Conservation (phyloP, 495 filamentous ascomycete genomes). For the Podospora fimiseda region DNA sequence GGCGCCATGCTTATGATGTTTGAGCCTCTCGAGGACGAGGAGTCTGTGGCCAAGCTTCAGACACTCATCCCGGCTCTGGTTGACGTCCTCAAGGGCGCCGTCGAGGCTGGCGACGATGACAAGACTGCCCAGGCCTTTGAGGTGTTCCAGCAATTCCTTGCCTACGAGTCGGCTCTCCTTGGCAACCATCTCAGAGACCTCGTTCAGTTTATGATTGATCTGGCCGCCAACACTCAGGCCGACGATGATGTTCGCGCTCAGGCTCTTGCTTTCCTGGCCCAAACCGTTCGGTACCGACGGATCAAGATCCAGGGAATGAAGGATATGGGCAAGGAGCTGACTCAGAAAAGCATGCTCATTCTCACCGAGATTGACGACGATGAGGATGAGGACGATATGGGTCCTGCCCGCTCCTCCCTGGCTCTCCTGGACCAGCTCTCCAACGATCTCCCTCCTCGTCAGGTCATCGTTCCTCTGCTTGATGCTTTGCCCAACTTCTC, state of each 20-base stretch:
- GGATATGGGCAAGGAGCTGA: constrained; percentile 75
- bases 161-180: constrained; percentile 79
- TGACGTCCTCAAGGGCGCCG: constrained; percentile 72
- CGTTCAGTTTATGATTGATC: constrained; percentile 86
- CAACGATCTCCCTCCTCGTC: constrained; percentile 79
- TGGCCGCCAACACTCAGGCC: constrained; percentile 64
- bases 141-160: constrained; percentile 92
- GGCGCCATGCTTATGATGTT: constrained; percentile 82
- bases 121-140: constrained; percentile 85
- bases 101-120: constrained; percentile 75
- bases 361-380: constrained; percentile 77
- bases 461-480: constrained; percentile 89
- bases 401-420: constrained; percentile 80
- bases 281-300: constrained; percentile 83
- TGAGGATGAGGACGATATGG: constrained; percentile 88
- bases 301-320: constrained; percentile 86
- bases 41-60: constrained; percentile 66
- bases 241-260: constrained; percentile 83
- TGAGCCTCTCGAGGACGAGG: constrained; percentile 73
- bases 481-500: constrained; percentile 77
- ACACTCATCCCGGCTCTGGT: constrained; percentile 82
- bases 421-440: constrained; percentile 84
- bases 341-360: constrained; percentile 75
- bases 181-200: constrained; percentile 83
- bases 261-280: constrained; percentile 88